A percentile compares a stretch with the other conserved stretches of the same genome.
phyloP scores from a whole-genome alignment of 495 filamentous ascomycete species.

The Xylaria palmicola region DNA sequence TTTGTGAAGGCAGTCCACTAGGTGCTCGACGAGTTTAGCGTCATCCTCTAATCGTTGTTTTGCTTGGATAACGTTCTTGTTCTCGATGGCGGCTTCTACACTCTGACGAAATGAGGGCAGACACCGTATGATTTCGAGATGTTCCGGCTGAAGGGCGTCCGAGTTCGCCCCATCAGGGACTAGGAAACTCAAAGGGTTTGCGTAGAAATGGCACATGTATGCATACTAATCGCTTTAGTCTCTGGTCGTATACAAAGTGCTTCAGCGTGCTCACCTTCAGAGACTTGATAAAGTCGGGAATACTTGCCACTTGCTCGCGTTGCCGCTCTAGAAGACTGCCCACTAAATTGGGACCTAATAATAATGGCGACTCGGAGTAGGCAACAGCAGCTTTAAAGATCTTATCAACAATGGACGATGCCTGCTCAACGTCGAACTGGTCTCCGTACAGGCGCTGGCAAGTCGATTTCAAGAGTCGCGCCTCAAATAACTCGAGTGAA shows the following conservation, averaged over 20 bases:
- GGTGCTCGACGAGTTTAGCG: constrained; percentile 23
- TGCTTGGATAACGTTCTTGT: constrained; percentile 32
- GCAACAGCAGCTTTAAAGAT: constrained; percentile 71
- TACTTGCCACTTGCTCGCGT: constrained; percentile 79
- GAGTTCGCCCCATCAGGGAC: constrained; percentile 39
- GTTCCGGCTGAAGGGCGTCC: constrained; percentile 50
- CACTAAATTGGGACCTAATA: constrained; percentile 67
- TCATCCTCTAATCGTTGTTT: constrained; percentile 43
- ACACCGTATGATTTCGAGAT: constrained; percentile 74
- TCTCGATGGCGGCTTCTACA: constrained; percentile 42
- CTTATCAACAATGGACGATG: constrained; percentile 71
- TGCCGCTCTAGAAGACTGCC: constrained; percentile 71
- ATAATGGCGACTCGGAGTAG: constrained; percentile 51
- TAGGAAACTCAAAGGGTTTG: constrained; percentile 78
- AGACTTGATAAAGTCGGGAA: constrained; percentile 74
- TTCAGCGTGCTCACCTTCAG: constrained; percentile 62
- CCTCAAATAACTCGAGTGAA: constrained; percentile 84
- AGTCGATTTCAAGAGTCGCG: constrained; percentile 73
- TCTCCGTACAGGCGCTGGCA: constrained; percentile 69
- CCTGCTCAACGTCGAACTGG: constrained; percentile 80
- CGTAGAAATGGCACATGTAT: constrained; percentile 96
- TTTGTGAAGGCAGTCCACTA: constrained; percentile 21
- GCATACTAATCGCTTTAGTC: constrained; percentile 60
- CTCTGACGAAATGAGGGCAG: constrained; percentile 72
- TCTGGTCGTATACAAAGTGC: background rate